phyloP scores from a whole-genome alignment of 495 filamentous ascomycete species.

The Coniosporium apollinis region DNA sequence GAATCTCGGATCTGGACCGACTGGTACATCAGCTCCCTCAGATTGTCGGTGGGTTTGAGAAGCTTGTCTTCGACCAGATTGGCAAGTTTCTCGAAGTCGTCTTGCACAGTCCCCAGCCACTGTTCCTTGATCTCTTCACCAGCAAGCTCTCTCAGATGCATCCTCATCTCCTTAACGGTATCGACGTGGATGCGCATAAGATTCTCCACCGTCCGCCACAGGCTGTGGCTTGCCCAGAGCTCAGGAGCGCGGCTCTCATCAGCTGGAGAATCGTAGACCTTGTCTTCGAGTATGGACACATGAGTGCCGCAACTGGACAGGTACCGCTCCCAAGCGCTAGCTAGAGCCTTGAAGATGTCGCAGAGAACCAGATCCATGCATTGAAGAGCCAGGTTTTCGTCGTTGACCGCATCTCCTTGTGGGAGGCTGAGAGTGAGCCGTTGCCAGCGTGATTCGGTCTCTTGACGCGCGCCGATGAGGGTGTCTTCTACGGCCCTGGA shows the following conservation, averaged over 20 bases:
- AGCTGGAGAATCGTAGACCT: slow-evolving; percentile 38
- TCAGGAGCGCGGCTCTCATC: slow-evolving; percentile 38
- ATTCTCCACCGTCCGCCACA: slow-evolving; percentile 38
- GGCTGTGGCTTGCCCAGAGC: slow-evolving; percentile 33
- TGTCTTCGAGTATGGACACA: slow-evolving; percentile 35
- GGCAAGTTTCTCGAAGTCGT: slow-evolving; percentile 27
- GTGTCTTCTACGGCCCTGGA: slow-evolving; percentile 31
- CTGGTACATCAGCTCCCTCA: slow-evolving; percentile 38
- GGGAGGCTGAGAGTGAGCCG: slow-evolving; percentile 32
- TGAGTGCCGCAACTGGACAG: slow-evolving; percentile 29
- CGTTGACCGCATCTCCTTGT: slow-evolving; percentile 16
- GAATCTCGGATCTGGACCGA: slow-evolving; percentile 37
- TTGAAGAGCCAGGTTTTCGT: slow-evolving; percentile 24
- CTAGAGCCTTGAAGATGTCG: slow-evolving; percentile 34
- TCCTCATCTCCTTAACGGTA: slow-evolving; percentile 30
- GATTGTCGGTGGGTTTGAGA: slow-evolving; percentile 31
- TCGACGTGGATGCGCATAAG: slow-evolving; percentile 32
- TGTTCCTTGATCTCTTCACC: slow-evolving; percentile 16
- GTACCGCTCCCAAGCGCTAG: slow-evolving; percentile 29
- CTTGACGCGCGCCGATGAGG: slow-evolving; percentile 29
- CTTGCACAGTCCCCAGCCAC: slow-evolving; percentile 26
- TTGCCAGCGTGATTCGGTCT: slow-evolving; percentile 36
- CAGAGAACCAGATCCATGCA: slow-evolving; percentile 34
- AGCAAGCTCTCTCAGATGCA: slow-evolving; percentile 17
- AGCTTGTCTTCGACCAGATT: slow-evolving; percentile 32